These are phyloP conservation scores for Penicillium hordei DNA, from an alignment of 2,329 filamentous ascomycete genomes.

Conservation along the genomic window DNA sequence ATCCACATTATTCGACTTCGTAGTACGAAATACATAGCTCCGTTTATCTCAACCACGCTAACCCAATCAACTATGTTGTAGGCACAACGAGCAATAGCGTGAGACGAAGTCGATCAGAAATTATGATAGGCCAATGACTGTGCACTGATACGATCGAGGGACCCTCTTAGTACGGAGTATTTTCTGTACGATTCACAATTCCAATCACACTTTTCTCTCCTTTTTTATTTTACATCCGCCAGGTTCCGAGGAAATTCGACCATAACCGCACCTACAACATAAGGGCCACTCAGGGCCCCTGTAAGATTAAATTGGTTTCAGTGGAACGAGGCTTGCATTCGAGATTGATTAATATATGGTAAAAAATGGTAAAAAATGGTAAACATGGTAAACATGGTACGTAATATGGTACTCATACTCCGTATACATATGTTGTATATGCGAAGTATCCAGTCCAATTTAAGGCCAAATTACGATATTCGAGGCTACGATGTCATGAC, in stretches of 20 bases:
- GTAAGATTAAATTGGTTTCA: constrained; percentile 2
- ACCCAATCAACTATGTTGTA: not conserved
- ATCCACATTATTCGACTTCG: not conserved
- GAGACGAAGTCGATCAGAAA: not conserved
- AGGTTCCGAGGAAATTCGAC: not conserved
- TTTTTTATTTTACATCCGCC: constrained; percentile 1
- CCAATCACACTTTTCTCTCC: not conserved
- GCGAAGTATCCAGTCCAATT: not conserved
- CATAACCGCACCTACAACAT: too few species aligned
- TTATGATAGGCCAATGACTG: constrained; percentile 7
- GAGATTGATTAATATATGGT: constrained; percentile 1
- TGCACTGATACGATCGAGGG: not conserved
- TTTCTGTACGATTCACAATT: not conserved
- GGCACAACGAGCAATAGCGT: not conserved
- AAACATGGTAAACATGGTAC: too few species aligned
- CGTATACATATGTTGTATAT: too few species aligned
- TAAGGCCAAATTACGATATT: not conserved
- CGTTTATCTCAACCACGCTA: not conserved
- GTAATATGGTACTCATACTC: not conserved
- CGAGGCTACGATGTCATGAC: not conserved
- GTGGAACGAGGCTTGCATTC: not conserved
- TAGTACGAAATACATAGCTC: not conserved
- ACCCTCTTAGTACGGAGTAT: not conserved
- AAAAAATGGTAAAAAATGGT: not conserved
- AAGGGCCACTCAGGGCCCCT: not conserved